Conservation (phyloP, 805 yeast species). For the Wickerhamomyces strasburgensis region DNA sequence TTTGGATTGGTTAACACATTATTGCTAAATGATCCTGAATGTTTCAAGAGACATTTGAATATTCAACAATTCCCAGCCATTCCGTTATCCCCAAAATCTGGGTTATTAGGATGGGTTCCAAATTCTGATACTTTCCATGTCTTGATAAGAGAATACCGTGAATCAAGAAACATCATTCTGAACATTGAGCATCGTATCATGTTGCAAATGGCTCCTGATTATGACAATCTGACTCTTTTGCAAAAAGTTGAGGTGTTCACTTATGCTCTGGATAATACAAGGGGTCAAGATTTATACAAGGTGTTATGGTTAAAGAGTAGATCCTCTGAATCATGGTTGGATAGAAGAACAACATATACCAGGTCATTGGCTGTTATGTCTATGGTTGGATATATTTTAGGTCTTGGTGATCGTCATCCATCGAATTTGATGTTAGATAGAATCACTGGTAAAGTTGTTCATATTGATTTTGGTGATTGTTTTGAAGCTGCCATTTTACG, state of each 20-base stretch:
- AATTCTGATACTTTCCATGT: conserved; percentile 96
- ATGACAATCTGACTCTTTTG: conserved; percentile 79
- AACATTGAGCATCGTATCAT: conserved; percentile 93
- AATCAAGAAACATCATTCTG: conserved; percentile 78
- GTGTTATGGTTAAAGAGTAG: conserved; percentile 95
- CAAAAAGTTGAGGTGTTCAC: conserved; percentile 97
- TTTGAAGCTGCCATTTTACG: conserved; percentile 96
- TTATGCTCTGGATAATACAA: conserved; percentile 88
- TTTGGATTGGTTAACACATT: conserved; percentile 93
- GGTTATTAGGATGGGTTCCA: conserved; percentile 94
- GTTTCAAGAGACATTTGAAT: conserved; percentile 92
- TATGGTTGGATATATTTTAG: conserved; percentile 95
- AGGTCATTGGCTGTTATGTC: conserved; percentile 97
- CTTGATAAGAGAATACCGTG: conserved; percentile 87
- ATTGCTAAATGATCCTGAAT: conserved; percentile 84
- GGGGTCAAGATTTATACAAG: conserved; percentile 94
- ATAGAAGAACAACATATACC: conserved; percentile 93
- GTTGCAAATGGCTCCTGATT: conserved; percentile 96
- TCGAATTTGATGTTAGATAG: conserved; percentile 94
- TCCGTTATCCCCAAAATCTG: conserved; percentile 96
- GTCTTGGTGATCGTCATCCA: conserved; percentile 97
- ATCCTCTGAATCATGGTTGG: conserved; percentile 96
- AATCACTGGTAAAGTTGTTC: conserved; percentile 91
- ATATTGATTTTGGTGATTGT: conserved; percentile 98
- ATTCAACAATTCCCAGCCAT: conserved; percentile 90